Evolutionary conservation across 208 protist genomes (phyloP), one percentile per base, ranked within the genome.

Genomic region (Novymonas esmeraldas): DNA sequence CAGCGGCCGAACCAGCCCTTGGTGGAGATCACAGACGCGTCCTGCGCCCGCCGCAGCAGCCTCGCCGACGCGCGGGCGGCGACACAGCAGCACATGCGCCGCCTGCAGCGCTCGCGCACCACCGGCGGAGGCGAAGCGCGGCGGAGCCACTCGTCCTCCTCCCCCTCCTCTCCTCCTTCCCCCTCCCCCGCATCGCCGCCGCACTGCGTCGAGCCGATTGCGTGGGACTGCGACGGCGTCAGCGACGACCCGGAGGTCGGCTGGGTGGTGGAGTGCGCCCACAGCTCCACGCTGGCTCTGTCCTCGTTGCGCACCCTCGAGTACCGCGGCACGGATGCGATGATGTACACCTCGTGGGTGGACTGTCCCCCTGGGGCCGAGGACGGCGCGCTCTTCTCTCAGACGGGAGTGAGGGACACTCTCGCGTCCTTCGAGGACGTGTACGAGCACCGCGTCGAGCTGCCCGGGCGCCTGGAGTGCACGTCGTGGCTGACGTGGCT

Each of bases 291-390:
- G 6, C 48, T 90, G 42, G 61, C 73, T 0, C 58, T 90, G 2
- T 78, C 70, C 39, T 82, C 85, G 4, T 58, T 85, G 18, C 81
- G 85, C 38, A 73, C 70, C 20, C 71, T 74, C 29, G 70, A 78
- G 58, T 85, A 81, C 63, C 77, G 84, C 36, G 84, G 85, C 44
- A 72, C 76, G 9, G 42, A 76, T 31, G 73, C 66, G 6, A 38
- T 36, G 26, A 10, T 78, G 42, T 73, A 81, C 48, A 45, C 56
- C 39, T 78, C 80, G 13, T 90, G 81, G 84, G 38, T 54, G 16
- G 71, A 73, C 66, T 72, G 66, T 29, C 10, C 26, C 16, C 66
- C 57, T 1, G 60, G 45, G 13, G 36, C 10, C n/a, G 7, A 9
- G 34, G 3, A 28, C 18, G 54, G 51, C 49, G 48, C 59, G 18